Conservation (phyloP, 2,329 filamentous ascomycete genomes). For the Amauroascus verrucosus region DNA sequence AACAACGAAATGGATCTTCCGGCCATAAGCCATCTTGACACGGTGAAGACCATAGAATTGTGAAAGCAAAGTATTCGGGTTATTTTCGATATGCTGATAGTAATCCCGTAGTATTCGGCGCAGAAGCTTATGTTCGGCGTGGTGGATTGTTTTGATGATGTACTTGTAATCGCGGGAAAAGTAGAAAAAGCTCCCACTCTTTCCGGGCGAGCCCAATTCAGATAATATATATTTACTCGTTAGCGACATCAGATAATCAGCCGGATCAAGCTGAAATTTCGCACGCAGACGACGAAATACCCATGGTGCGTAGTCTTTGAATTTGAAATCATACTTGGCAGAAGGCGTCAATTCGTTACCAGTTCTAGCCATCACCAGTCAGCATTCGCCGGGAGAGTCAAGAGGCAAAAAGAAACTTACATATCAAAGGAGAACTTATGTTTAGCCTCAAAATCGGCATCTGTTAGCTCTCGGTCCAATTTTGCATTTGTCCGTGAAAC, state of each 20-base stretch:
- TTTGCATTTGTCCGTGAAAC: slow-evolving; percentile 96
- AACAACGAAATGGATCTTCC: slow-evolving; percentile 98
- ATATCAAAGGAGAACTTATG: slow-evolving; percentile 99
- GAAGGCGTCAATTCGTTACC: slow-evolving; percentile 96
- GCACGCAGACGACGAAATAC: slow-evolving; percentile 87
- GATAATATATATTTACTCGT: slow-evolving; percentile 98
- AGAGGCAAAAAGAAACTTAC: slow-evolving; percentile 43
- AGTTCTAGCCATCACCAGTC: slow-evolving; percentile 51
- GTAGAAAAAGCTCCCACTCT: slow-evolving; percentile 99
- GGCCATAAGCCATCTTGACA: slow-evolving; percentile 95
- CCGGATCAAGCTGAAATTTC: slow-evolving; percentile 84
- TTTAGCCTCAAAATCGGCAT: slow-evolving; percentile 84
- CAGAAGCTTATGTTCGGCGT: slow-evolving; percentile 56
- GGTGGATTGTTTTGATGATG: slow-evolving; percentile 99
- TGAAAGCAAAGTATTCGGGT: slow-evolving; percentile 92
- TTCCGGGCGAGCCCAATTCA: slow-evolving; percentile 90
- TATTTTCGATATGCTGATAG: slow-evolving; percentile 81
- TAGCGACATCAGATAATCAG: slow-evolving; percentile 94
- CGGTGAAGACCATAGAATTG: slow-evolving; percentile 96
- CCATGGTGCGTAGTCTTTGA: slow-evolving; percentile 99
- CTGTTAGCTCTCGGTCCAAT: slow-evolving; percentile 77
- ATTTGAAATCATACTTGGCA: slow-evolving; percentile 99
- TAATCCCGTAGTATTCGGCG: slow-evolving; percentile 62
- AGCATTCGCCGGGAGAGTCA: background rate
- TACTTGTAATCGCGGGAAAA: slow-evolving; percentile 99